phyloP scores from a whole-genome alignment of 1,284 basidiomycete genomes.

The Meira miltonrushii region DNA sequence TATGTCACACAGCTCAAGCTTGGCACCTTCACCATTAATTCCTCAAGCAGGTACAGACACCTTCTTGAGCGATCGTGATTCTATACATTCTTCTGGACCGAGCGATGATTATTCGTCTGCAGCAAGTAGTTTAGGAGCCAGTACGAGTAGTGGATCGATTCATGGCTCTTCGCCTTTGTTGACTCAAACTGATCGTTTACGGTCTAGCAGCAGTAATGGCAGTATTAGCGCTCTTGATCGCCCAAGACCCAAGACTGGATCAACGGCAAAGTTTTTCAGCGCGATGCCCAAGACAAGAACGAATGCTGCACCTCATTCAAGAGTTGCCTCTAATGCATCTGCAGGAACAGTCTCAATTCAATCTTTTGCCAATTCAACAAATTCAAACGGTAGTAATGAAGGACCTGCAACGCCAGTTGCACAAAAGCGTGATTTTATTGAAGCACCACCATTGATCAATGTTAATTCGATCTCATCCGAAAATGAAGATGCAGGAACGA shows the following conservation, averaged over 20 bases:
- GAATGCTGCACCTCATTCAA: too few species aligned
- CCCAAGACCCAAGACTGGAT: slow-evolving; percentile 23
- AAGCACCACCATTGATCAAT: too few species aligned
- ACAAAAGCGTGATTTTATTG: too few species aligned
- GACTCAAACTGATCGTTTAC: slow-evolving; percentile 1
- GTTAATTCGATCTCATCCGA: too few species aligned
- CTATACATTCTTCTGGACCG: neutral
- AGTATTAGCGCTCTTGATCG: slow-evolving; percentile 21
- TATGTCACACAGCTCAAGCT: neutral
- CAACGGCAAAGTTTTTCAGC: slow-evolving; percentile 13
- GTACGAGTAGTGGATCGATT: neutral
- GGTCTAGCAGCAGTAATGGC: neutral
- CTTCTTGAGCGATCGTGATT: slow-evolving; percentile 3
- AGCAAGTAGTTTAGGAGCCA: neutral
- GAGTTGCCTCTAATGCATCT: too few species aligned
- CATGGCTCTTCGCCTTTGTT: slow-evolving; percentile 5
- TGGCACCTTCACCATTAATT: neutral
- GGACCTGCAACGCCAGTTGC: too few species aligned
- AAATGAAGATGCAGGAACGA: too few species aligned
- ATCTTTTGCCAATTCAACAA: too few species aligned
- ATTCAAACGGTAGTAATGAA: too few species aligned
- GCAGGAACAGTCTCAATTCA: too few species aligned
- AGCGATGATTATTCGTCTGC: neutral
- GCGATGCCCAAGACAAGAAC: too few species aligned
- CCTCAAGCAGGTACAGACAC: neutral